phyloP scores from a whole-genome alignment of 2,329 filamentous ascomycete genomes.

The Sporothrix protearum region DNA sequence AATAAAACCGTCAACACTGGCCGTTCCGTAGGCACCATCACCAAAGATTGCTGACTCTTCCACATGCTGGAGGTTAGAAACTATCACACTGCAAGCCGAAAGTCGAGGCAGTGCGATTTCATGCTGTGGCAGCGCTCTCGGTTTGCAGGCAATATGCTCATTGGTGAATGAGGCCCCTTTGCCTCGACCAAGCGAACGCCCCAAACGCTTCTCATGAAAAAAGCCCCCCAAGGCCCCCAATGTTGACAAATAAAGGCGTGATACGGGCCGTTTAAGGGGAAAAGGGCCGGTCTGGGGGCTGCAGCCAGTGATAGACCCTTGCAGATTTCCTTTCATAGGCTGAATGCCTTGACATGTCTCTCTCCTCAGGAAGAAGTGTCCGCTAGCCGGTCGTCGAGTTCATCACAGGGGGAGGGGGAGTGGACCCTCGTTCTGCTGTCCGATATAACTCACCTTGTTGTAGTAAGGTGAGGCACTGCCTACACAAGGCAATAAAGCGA shows the following conservation, averaged over 20 bases:
- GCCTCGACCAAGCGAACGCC: no score
- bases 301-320: conserved; percentile 1
- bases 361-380: background rate
- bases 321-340: background rate
- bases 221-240: background rate
- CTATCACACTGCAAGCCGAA: background rate
- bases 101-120: background rate
- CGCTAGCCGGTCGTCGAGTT: background rate
- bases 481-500: background rate
- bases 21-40: background rate
- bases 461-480: background rate
- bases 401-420: background rate
- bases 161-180: background rate
- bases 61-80: background rate
- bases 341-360: background rate
- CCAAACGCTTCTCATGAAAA: background rate
- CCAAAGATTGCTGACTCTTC: background rate
- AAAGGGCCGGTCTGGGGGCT: background rate
- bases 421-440: background rate
- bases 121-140: background rate
- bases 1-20: conserved; percentile 2
- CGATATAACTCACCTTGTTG: background rate
- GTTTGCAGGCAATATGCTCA: background rate
- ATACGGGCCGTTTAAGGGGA: conserved; percentile 19
- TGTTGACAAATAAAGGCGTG: background rate